A percentile compares a stretch with the other conserved stretches of the same genome.
Conservation (phyloP, 2,329 filamentous ascomycete genomes). For the Aspergillus fructus region DNA sequence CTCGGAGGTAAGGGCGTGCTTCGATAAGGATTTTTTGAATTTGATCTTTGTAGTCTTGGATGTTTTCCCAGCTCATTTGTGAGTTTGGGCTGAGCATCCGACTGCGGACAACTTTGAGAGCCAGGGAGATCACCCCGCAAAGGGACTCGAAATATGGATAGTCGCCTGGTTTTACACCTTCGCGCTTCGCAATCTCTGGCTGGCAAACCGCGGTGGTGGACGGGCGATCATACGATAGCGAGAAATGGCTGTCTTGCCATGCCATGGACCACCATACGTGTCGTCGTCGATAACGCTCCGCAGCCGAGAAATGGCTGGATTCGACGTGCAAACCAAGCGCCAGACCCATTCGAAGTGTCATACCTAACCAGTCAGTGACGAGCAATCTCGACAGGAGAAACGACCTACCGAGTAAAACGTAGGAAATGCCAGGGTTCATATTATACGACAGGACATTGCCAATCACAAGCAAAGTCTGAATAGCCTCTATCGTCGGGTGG, state of each 20-base stretch:
- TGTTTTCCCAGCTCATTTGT: slow-evolving; percentile 54
- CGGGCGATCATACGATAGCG: slow-evolving; percentile 61
- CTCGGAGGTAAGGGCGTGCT: slow-evolving; percentile 57
- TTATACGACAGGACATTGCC: slow-evolving; percentile 63
- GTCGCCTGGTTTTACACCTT: slow-evolving; percentile 49
- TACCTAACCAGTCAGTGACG: slow-evolving; percentile 36
- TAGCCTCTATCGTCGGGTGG: slow-evolving; percentile 60
- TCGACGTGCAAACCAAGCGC: slow-evolving; percentile 60
- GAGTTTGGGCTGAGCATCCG: slow-evolving; percentile 55
- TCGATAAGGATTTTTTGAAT: slow-evolving; percentile 59
- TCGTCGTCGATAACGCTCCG: slow-evolving; percentile 47
- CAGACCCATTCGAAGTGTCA: slow-evolving; percentile 61
- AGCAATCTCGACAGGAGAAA: slow-evolving; percentile 13
- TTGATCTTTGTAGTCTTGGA: slow-evolving; percentile 57
- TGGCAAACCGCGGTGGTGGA: slow-evolving; percentile 56
- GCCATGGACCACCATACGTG: slow-evolving; percentile 60
- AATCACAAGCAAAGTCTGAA: slow-evolving; percentile 62
- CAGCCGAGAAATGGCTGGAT: slow-evolving; percentile 53
- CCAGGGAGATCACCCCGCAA: slow-evolving; percentile 54
- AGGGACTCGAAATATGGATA: slow-evolving; percentile 59
- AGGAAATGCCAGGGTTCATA: slow-evolving; percentile 65
- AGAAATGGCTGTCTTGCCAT: slow-evolving; percentile 65
- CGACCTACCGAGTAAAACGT: slow-evolving; percentile 53
- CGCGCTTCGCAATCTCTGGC: slow-evolving; percentile 50
- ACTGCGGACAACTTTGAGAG: slow-evolving; percentile 59